Percentiles rank a stretch among this genome's conserved stretches.
These are phyloP conservation scores for Coprinellus aureogranulatus DNA, from an alignment of 768 basidiomycete genomes.

Conservation along the genomic window DNA sequence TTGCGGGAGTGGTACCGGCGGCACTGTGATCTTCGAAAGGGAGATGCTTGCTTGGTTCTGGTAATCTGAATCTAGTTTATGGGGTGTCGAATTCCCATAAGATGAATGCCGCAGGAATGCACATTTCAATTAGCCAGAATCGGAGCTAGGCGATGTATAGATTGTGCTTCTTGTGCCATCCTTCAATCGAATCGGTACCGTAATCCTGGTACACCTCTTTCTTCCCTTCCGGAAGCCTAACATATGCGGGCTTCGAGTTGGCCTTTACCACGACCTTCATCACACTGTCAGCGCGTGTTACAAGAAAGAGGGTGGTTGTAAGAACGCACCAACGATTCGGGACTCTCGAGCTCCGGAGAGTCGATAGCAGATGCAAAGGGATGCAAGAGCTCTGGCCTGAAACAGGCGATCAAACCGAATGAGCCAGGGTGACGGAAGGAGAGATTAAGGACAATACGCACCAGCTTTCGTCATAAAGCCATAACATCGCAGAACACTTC, in stretches of 20 bases:
- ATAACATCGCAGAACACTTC: conserved; percentile 64
- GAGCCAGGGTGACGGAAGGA: not conserved
- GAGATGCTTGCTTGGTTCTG: no score
- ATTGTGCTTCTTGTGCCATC: conserved; percentile 57
- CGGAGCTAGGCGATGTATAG: conserved; percentile 31
- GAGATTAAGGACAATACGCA: conserved; percentile 21
- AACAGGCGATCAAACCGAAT: not conserved
- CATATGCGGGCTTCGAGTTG: conserved; percentile 56
- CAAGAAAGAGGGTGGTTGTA: not conserved
- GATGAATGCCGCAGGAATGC: no score
- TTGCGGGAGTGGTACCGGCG: no score
- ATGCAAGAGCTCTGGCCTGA: conserved; percentile 62
- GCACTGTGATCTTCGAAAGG: no score
- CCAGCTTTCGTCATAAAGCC: conserved; percentile 60
- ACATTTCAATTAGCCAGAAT: no score
- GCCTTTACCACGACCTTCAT: conserved; percentile 43
- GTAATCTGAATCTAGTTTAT: no score
- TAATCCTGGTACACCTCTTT: conserved; percentile 48
- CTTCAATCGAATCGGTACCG: conserved; percentile 47
- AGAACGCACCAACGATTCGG: conserved; percentile 48
- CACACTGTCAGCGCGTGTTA: not conserved
- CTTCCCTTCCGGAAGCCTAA: conserved; percentile 58
- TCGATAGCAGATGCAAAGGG: conserved; percentile 71
- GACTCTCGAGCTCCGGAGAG: conserved; percentile 50
- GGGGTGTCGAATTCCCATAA: no score